Evolutionary conservation across 2,329 filamentous ascomycete genomes (phyloP).

Genomic region (Didymella arachidicola): DNA sequence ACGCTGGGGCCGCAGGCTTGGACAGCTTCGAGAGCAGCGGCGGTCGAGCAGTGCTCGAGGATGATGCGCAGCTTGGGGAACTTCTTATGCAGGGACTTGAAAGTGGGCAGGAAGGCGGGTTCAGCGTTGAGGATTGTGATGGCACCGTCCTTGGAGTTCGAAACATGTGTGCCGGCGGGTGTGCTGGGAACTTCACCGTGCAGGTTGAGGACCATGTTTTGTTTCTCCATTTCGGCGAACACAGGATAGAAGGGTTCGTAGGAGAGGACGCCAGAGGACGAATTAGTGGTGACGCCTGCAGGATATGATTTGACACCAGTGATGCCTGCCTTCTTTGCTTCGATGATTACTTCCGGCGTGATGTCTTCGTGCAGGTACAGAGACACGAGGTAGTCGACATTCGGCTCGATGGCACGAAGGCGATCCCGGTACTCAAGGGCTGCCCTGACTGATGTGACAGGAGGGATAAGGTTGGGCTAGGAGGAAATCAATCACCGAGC

Average conservation of each 20-base stretch:
- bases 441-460: conserved; percentile 58
- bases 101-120: conserved; percentile 79
- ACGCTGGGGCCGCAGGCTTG: conserved; percentile 78
- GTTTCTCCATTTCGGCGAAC: conserved; percentile 87
- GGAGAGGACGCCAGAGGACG: conserved; percentile 71
- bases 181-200: conserved; percentile 82
- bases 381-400: conserved; percentile 61
- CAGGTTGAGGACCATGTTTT: conserved; percentile 86
- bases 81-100: conserved; percentile 73
- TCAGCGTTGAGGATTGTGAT: conserved; percentile 70
- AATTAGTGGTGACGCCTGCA: conserved; percentile 60
- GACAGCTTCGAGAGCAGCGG: conserved; percentile 80
- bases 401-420: conserved; percentile 56
- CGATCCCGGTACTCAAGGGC: conserved; percentile 56
- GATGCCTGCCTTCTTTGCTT: conserved; percentile 77
- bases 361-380: conserved; percentile 60
- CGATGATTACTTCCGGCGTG: conserved; percentile 65
- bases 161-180: conserved; percentile 32
- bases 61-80: conserved; percentile 75
- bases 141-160: conserved; percentile 23
- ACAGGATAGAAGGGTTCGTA: conserved; percentile 77
- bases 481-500: conserved; percentile 4
- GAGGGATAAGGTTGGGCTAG: conserved; percentile 60
- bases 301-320: conserved; percentile 75
- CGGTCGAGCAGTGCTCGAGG: conserved; percentile 88